Conservation (phyloP, 2,329 filamentous ascomycete genomes). For the Paraphoma sp. region DNA sequence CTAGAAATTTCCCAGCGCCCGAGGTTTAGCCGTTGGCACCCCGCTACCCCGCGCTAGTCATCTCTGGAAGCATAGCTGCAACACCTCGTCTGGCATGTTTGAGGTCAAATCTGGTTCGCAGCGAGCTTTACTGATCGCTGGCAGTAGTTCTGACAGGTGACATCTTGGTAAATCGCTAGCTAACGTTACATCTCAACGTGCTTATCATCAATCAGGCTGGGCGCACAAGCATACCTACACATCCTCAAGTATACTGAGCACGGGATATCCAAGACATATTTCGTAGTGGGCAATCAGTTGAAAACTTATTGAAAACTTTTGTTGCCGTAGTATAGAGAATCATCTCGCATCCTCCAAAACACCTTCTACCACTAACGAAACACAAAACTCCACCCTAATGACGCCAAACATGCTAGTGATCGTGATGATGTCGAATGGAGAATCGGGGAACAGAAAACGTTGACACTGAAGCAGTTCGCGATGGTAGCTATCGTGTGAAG, state of each 20-base stretch:
- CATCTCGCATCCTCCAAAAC: not conserved
- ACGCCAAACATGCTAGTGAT: slow-evolving; percentile 26
- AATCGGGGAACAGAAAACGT: slow-evolving; percentile 7
- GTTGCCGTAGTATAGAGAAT: not conserved
- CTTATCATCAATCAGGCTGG: not conserved
- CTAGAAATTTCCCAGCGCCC: slow-evolving; percentile 22
- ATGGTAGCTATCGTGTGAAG: slow-evolving; percentile 30
- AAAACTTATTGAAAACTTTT: slow-evolving; percentile 3
- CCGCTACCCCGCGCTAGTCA: slow-evolving; percentile 25
- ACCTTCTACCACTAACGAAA: slow-evolving; percentile 6
- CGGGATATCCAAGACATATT: not conserved
- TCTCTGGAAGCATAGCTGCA: not conserved
- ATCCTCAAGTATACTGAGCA: not conserved
- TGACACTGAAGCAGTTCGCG: slow-evolving; percentile 32
- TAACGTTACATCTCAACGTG: not conserved
- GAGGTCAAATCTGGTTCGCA: too few relatives aligned
- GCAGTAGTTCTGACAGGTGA: too few relatives aligned
- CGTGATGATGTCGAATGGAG: slow-evolving; percentile 4
- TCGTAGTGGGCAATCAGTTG: not conserved
- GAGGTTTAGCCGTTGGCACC: slow-evolving; percentile 20
- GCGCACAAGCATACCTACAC: not conserved
- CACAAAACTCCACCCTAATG: slow-evolving; percentile 21
- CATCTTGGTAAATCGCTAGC: too few relatives aligned
- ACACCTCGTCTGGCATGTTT: too few relatives aligned
- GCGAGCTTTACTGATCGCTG: too few relatives aligned